Conservation (phyloP, 2,329 filamentous ascomycete genomes). For the Stagonosporopsis tanaceti region DNA sequence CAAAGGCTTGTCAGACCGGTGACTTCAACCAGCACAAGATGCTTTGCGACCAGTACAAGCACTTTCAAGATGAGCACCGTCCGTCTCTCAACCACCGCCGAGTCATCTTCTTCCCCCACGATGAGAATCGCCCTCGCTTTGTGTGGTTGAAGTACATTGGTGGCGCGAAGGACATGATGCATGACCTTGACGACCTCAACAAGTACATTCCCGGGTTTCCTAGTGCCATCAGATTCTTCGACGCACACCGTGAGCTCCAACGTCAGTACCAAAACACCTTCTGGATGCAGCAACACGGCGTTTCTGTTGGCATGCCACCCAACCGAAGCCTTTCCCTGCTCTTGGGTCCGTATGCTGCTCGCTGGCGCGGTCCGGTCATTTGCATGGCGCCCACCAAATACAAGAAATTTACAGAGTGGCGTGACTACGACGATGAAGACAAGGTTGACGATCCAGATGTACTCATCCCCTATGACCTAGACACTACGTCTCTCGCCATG, state of each 20-base stretch:
- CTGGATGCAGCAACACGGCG: neutral
- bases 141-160: conserved; percentile 2
- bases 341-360: neutral
- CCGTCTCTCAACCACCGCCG: neutral
- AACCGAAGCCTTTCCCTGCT: neutral
- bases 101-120: conserved; percentile 9
- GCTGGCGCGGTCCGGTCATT: neutral
- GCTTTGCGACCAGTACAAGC: conserved; percentile 22
- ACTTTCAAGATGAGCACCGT: conserved; percentile 1
- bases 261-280: neutral
- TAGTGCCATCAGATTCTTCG: neutral
- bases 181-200: neutral
- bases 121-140: conserved; percentile 5
- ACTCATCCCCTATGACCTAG: neutral
- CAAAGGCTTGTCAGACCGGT: conserved; percentile 21
- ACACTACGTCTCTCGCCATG: neutral
- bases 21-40: conserved; percentile 23
- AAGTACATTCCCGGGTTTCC: neutral
- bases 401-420: neutral
- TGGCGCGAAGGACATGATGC: neutral
- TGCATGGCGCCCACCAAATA: conserved; percentile 2
- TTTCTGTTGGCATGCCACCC: neutral
- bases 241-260: neutral
- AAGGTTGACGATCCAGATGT: neutral
- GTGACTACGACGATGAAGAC: neutral